Base-by-base conservation (phyloP, 768 basidiomycete genomes). In the Agrocybe pediades region DNA sequence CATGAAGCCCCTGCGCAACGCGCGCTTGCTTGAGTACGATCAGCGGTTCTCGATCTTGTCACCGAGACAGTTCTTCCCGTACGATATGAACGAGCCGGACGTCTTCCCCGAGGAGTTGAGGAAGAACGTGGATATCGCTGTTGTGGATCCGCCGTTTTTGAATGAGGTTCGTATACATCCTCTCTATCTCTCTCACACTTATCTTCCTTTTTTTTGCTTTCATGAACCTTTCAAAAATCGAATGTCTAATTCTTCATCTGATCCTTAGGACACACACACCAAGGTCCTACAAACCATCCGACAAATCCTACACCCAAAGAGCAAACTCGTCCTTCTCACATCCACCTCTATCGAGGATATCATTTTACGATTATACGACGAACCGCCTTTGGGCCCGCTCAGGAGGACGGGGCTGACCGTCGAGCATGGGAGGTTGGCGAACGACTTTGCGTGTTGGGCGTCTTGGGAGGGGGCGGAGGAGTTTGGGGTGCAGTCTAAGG, bases 121-220 rank as follows among this genome's bases (percentile, higher is more conserved):
- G 24, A 71, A 61, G 19, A 56, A 51, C 13, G 61, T 79, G 8
- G 77, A 79, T 50, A 54, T 79, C 16, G 72, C 65, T 0, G 65
- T 80, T 24, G 72, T 69, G 1, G 78, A 80, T 51, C 78, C 78
- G 11, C 77, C 78, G 2, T 80, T 76, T 51, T 60, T 80, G 29
- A 78, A 78, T 46, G 76, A 78, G 66, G 78, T 76, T 39, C 23
- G 70, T 63, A 33, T 47, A 8, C 33, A 33, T 40, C 25, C 8
- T 3, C 4, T n/a, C n/a, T n/a, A n/a, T n/a, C n/a, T n/a, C n/a
- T n/a, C n/a, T n/a, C n/a, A n/a, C n/a, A n/a, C n/a, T n/a, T n/a
- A n/a, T n/a, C n/a, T n/a, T n/a, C n/a, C n/a, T n/a, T n/a, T n/a
- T n/a, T n/a, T n/a, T n/a, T n/a, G n/a, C 33, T 36, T 30, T 42